Evolutionary conservation across 768 basidiomycete genomes (phyloP).

Genomic region (Agrocybe praecox): DNA sequence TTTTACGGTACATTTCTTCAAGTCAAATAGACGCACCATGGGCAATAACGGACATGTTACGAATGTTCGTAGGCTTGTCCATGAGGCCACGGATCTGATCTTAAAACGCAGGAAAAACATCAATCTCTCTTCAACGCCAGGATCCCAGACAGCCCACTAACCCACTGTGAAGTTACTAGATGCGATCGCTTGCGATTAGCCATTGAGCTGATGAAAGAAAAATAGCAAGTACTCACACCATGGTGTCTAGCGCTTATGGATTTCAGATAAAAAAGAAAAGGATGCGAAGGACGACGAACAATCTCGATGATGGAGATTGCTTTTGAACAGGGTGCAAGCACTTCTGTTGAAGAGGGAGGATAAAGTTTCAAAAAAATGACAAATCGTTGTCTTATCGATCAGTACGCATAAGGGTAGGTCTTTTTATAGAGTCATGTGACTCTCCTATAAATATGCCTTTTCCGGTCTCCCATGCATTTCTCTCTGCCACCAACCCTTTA

Average conservation of each 20-base stretch:
- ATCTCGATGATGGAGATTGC: constrained; percentile 31
- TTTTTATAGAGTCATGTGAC: constrained; percentile 20
- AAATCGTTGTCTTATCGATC: constrained; percentile 45
- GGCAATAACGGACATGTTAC: constrained; percentile 94
- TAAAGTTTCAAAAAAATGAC: constrained; percentile 37
- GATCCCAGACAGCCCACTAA: constrained; percentile 36
- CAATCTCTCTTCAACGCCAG: constrained; percentile 4
- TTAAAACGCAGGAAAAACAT: constrained; percentile 28
- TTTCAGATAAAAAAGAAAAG: constrained; percentile 21
- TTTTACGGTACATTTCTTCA: constrained; percentile 1
- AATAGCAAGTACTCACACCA: constrained; percentile 69
- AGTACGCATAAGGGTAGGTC: constrained; percentile 39
- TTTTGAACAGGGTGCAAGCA: constrained; percentile 33
- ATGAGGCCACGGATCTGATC: constrained; percentile 88
- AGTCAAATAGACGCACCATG: constrained; percentile 60
- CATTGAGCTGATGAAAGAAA: constrained; percentile 6
- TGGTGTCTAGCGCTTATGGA: constrained; percentile 57
- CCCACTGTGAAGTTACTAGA: constrained; percentile 88
- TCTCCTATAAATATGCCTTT: background rate
- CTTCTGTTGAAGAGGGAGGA: constrained; percentile 39
- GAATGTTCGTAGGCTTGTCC: constrained; percentile 90
- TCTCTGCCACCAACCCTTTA: too few relatives aligned
- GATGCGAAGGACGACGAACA: constrained; percentile 19
- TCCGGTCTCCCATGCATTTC: too few relatives aligned
- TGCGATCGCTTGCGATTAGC: constrained; percentile 33